A percentile compares a stretch with the other conserved stretches of the same genome.
phyloP scores from a whole-genome alignment of 768 basidiomycete genomes.

The Pisolithus microcarpus region DNA sequence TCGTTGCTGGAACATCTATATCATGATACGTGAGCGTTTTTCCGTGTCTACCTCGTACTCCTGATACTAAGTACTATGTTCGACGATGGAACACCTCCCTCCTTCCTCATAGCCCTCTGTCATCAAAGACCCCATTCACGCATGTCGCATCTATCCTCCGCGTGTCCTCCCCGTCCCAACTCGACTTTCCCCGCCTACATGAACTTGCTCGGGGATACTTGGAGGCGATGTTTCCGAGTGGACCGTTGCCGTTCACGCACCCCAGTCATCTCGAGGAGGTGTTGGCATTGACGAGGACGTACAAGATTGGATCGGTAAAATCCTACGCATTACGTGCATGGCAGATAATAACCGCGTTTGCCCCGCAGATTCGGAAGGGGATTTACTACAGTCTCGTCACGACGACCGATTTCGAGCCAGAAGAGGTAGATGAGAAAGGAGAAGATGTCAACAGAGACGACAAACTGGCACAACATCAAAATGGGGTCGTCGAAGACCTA shows the following conservation, averaged over 20 bases:
- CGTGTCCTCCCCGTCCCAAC: slow-evolving; percentile 44
- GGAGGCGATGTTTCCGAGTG: slow-evolving; percentile 41
- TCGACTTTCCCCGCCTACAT: slow-evolving; percentile 54
- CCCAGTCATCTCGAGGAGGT: slow-evolving; percentile 47
- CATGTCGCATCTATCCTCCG: slow-evolving; percentile 52
- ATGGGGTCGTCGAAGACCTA: background rate
- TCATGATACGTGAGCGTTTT: slow-evolving; percentile 52
- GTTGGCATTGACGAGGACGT: slow-evolving; percentile 42
- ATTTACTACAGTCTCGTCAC: slow-evolving; percentile 61
- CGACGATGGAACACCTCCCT: background rate
- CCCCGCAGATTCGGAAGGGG: slow-evolving; percentile 48
- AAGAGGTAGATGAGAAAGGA: slow-evolving; percentile 16
- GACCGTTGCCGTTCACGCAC: slow-evolving; percentile 36
- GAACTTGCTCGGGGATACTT: slow-evolving; percentile 37
- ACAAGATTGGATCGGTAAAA: slow-evolving; percentile 44
- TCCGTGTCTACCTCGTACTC: background rate
- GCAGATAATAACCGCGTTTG: background rate
- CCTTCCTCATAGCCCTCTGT: slow-evolving; percentile 37
- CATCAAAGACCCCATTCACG: slow-evolving; percentile 34
- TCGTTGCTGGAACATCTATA: slow-evolving; percentile 58
- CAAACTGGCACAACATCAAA: background rate
- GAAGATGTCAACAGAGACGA: slow-evolving; percentile 1
- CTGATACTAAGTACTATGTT: background rate
- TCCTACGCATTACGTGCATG: slow-evolving; percentile 7
- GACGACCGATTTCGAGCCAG: slow-evolving; percentile 47